Evolutionary conservation across 2,329 filamentous ascomycete genomes (phyloP).

Genomic region (Arthrobotrys megalospora): DNA sequence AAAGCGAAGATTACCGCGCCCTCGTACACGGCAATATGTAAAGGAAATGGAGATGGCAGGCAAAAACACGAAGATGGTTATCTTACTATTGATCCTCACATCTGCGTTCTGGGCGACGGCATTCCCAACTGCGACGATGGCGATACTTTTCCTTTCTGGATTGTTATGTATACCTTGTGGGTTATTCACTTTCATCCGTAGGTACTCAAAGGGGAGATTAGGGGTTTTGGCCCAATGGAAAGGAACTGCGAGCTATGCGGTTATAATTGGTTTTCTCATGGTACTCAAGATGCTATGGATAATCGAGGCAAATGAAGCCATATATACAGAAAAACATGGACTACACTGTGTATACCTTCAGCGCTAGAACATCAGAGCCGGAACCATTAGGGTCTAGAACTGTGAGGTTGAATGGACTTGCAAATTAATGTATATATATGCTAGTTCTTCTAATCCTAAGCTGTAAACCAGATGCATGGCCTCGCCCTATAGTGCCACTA

Average conservation of each 20-base stretch:
- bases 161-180: constrained; percentile 11
- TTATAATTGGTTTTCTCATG: constrained; percentile 11
- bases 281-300: constrained; percentile 34
- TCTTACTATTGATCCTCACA: constrained; percentile 21
- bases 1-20: background rate
- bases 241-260: constrained; percentile 3
- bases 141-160: background rate
- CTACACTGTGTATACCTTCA: background rate
- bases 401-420: no score
- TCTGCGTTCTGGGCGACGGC: constrained; percentile 40
- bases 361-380: no score
- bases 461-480: no score
- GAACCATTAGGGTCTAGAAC: no score
- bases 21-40: background rate
- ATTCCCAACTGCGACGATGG: constrained; percentile 24
- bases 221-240: constrained; percentile 13
- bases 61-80: constrained; percentile 2
- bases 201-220: background rate
- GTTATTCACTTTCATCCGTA: background rate
- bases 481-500: no score
- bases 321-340: constrained; percentile 8
- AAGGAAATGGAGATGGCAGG: background rate
- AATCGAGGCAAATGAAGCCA: constrained; percentile 33
- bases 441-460: no score
- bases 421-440: no score